Evolutionary conservation across 768 basidiomycete genomes (phyloP), one percentile per base, ranked within the genome.

Genomic region (Glaciozyma martinii): DNA sequence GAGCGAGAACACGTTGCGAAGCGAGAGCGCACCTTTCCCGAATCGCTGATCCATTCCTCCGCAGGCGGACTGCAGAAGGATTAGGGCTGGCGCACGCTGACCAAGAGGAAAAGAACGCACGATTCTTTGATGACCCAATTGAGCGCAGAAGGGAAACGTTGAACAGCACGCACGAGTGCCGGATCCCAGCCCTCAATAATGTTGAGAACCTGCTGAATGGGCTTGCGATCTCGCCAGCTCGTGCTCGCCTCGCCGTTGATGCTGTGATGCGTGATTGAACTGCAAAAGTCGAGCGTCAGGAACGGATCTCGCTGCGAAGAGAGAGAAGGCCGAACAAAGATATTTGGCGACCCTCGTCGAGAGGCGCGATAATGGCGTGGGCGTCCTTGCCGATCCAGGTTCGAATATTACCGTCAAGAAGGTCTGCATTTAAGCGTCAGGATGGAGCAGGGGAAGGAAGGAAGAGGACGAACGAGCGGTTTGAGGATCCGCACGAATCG

Each of bases 231-330:
- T 9, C 55, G 55, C 55, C 54, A 56, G 32, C 49, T 52, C 19
- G 37, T 50, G 23, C 55, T 56, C 19, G 55, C 54, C 4, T 10
- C 9, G n/a, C 40, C n/a, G 9, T 25, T 42, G n/a, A 12, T 37
- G 47, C 21, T 37, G 54, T n/a, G 61, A 62, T 56, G 33, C 33
- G 61, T 44, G 44, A 62, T 44, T 49, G 60, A 40, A 54, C 60
- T 61, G 42, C 27, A 10, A 19, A 33, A 32, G 27, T 27, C 5
- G 4, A 6, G n/a, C 27, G 19, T 27, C 49, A 29, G 37, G 1
- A 50, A 15, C 18, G 37, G 10, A 19, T 9, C 1, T 23, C 21
- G 33, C 21, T 8, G 37, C 23, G 7, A 19, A 18, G 30, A 27
- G 23, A 29, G 15, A 7, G 19, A 23, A 29, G 13, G 47, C 50